Evolutionary conservation across 2,329 filamentous ascomycete genomes (phyloP), one percentile per base, ranked within the genome.

Genomic region (Trichoderma atrobrunneum): DNA sequence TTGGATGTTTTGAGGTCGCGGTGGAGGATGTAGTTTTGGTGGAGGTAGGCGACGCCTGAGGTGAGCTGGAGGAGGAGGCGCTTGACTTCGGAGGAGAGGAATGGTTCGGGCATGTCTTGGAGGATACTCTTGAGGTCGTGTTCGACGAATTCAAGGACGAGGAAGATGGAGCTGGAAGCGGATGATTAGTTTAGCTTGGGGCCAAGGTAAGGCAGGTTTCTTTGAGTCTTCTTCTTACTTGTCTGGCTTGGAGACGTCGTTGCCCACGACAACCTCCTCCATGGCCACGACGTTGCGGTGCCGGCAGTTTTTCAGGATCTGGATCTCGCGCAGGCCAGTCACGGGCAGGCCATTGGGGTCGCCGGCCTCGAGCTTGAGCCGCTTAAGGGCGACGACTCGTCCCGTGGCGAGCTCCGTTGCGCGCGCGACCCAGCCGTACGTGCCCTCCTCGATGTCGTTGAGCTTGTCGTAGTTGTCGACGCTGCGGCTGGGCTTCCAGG

Each of bases 141-240:
- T 85, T 98, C 95, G 78, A 98, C 87, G 82, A 98, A 99, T 79
- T 98, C 95, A 87, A 99, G 95, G 74, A 98, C 96, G 72, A 99
- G 89, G 81, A 94, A 97, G 75, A 98, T 92, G 34, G 81, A 83
- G 83, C 91, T 94, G 81, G 8, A 1, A 3, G 8, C 10, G 2
- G 43, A 10, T 21, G n/a, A 3, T 48, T 10, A 48, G 43, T 18
- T 39, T 43, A 16, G 39, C 28, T 18, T 43, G 39, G 39, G 39
- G 16, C 16, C 32, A 34, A 34, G 16, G 39, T 5, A 34, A 34
- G 16, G 39, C 6, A 18, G 7, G 39, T 7, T 43, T 43, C 18
- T 18, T 43, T 18, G 39, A n/a, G 39, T 18, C 39, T 43, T 4
- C 6, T 16, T 28, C 62, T 72, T 76, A 88, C 87, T 85, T 88